Percentiles rank a stretch among this genome's conserved stretches.
phyloP scores from a whole-genome alignment of 2,329 filamentous ascomycete species.

The Metarhizium robertsii region DNA sequence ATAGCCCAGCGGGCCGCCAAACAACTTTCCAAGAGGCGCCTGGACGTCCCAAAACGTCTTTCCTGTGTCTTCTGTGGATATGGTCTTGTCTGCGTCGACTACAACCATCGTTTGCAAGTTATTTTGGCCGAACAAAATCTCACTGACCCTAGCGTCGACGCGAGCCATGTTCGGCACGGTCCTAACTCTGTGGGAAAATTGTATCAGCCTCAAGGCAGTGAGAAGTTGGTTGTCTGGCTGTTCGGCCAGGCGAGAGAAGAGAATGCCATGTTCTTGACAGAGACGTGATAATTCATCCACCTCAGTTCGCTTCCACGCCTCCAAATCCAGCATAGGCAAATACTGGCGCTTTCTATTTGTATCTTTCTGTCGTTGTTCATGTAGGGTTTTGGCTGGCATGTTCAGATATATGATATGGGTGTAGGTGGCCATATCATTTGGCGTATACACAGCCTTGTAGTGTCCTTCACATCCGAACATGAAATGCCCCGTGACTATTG shows the following conservation, averaged over 20 bases:
- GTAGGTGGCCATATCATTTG: conserved; percentile 34
- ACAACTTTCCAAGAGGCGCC: conserved; percentile 32
- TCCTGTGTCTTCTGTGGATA: conserved; percentile 41
- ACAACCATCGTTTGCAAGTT: conserved; percentile 37
- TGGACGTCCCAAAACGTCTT: conserved; percentile 36
- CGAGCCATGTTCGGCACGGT: conserved; percentile 27
- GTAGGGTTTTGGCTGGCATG: conserved; percentile 25
- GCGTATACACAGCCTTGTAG: conserved; percentile 27
- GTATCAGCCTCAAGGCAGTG: conserved; percentile 5
- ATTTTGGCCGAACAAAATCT: conserved; percentile 13
- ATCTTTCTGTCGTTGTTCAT: conserved; percentile 28
- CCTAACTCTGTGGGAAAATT: conserved; percentile 4
- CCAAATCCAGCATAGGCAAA: conserved; percentile 27
- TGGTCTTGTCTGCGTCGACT: conserved; percentile 49
- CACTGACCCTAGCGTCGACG: conserved; percentile 18
- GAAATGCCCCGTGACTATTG: conserved; percentile 45
- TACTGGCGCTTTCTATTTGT: conserved; percentile 21
- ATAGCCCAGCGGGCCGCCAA: conserved; percentile 36
- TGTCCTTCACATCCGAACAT: conserved; percentile 41
- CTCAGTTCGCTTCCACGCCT: conserved; percentile 39
- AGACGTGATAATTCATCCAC: conserved; percentile 28
- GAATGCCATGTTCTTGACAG: conserved; percentile 35
- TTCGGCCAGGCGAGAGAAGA: conserved; percentile 28
- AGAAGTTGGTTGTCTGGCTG: neutral
- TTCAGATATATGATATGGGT: conserved; percentile 52